These are phyloP conservation scores for Claviceps sorghi DNA, from an alignment of 2,329 filamentous ascomycete species.

Conservation along the genomic window DNA sequence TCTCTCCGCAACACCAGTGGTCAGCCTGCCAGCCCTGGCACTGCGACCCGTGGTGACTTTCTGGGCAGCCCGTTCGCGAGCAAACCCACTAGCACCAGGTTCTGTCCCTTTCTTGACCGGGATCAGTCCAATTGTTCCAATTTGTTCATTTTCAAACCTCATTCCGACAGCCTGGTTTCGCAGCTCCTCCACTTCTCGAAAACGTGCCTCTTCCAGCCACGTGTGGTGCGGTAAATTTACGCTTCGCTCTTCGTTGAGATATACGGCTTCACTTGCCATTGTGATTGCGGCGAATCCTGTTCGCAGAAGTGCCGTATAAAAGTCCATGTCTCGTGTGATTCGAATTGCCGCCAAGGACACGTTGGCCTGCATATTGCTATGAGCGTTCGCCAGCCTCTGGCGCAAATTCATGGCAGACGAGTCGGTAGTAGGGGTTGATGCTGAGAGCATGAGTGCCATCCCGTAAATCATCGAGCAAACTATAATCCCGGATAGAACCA, in stretches of 20 bases:
- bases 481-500: slow-evolving; percentile 66
- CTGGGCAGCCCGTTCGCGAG: slow-evolving; percentile 54
- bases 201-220: slow-evolving; percentile 81
- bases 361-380: slow-evolving; percentile 84
- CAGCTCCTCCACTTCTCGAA: slow-evolving; percentile 57
- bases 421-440: slow-evolving; percentile 21
- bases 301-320: slow-evolving; percentile 79
- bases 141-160: slow-evolving; percentile 32
- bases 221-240: slow-evolving; percentile 64
- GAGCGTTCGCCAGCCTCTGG: slow-evolving; percentile 55
- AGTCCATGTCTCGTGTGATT: slow-evolving; percentile 80
- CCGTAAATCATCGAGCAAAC: slow-evolving; percentile 65
- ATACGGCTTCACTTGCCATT: slow-evolving; percentile 89
- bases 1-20: slow-evolving; percentile 66
- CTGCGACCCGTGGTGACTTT: slow-evolving; percentile 33
- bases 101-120: slow-evolving; percentile 34
- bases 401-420: slow-evolving; percentile 26
- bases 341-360: slow-evolving; percentile 69
- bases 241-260: slow-evolving; percentile 73
- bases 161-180: slow-evolving; percentile 36
- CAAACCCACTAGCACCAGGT: slow-evolving; percentile 43
- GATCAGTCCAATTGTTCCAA: slow-evolving; percentile 40
- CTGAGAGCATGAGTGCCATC: slow-evolving; percentile 62
- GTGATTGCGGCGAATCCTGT: slow-evolving; percentile 80
- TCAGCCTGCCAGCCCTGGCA: slow-evolving; percentile 38